Base-by-base conservation (phyloP, 2,329 filamentous ascomycete genomes). In the Pseudomassariella vexata region DNA sequence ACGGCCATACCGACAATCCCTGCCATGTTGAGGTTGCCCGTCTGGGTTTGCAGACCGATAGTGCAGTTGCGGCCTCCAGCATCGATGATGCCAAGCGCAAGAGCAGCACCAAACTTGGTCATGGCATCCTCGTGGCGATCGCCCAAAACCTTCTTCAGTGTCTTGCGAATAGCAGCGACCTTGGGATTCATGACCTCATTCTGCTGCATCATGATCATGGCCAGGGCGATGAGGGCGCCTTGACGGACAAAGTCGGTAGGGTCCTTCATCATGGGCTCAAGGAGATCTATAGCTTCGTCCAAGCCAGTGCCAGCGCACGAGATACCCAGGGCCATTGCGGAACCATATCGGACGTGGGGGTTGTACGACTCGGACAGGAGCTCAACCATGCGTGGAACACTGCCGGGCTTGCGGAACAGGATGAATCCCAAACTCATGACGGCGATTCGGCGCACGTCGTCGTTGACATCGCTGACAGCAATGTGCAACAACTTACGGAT, bases 201-300 rank as follows among this genome's bases (percentile, higher is more conserved):
- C 59, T 96, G 92, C 64, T 98, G 92, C n/a, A 95, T 85, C 73
- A 98, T 82, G 49, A 98, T 95, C 92, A 98, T 98, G 38, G 92
- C 79, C 36, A 96, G 72, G 3, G 92, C 79, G 48, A 98, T 96
- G 42, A 96, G 70, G 24, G 92, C 90, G 55, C 94, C 92, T 62
- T 98, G 92, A 47, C 94, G 82, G 32, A 98, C 92, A 56, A 98
- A 98, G 65, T 98, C 92, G 37, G 89, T 94, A 6, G 92, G 94
- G 49, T 98, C 92, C 70, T 96, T 98, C 69, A 95, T 89, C 92
- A 98, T 98, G 12, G 92, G 92, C 66, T 98, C 92, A 5, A 98
- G 73, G 12, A 98, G 73, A 51, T 98, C 92, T 40, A 96, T 92
- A 15, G 94, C 92, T 63, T 98, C 92, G 41, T 95, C 88, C 19